Evolutionary conservation across 2,329 filamentous ascomycete species (phyloP).

Genomic region (Aspergillus aculeatus): DNA sequence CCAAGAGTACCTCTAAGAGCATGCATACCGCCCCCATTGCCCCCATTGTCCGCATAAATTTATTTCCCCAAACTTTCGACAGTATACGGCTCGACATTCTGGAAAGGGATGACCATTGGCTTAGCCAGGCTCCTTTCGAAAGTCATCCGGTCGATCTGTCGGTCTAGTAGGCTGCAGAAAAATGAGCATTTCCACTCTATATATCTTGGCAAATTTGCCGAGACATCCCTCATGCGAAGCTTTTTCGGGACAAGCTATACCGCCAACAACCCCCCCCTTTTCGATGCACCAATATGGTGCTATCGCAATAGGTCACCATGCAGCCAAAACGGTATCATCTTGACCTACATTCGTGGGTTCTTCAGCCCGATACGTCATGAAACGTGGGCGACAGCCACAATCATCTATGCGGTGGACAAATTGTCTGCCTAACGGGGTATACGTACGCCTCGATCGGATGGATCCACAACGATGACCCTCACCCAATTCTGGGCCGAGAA

Average conservation of each 20-base stretch:
- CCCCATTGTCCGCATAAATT: too few relatives aligned
- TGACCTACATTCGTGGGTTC: too few relatives aligned
- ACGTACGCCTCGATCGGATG: conserved; percentile 5
- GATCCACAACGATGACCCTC: conserved; percentile 2
- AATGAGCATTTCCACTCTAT: background rate
- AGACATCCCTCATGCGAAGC: background rate
- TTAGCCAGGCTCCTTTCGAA: background rate
- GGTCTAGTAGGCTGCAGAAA: background rate
- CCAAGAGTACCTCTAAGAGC: too few relatives aligned
- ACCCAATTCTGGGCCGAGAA: conserved; percentile 4
- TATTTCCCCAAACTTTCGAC: too few relatives aligned
- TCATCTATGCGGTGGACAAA: background rate
- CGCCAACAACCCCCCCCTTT: too few relatives aligned
- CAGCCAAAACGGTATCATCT: too few relatives aligned
- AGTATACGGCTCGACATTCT: too few relatives aligned
- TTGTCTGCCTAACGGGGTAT: conserved; percentile 6
- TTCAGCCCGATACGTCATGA: background rate
- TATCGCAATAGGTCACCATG: too few relatives aligned
- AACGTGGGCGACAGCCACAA: background rate
- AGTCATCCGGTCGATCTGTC: background rate
- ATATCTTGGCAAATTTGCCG: background rate
- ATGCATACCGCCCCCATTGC: too few relatives aligned
- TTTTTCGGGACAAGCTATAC: too few relatives aligned
- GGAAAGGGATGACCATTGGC: too few relatives aligned
- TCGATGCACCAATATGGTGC: too few relatives aligned